phyloP scores from a whole-genome alignment of 306 rosid genomes.

The Citrullus amarus region DNA sequence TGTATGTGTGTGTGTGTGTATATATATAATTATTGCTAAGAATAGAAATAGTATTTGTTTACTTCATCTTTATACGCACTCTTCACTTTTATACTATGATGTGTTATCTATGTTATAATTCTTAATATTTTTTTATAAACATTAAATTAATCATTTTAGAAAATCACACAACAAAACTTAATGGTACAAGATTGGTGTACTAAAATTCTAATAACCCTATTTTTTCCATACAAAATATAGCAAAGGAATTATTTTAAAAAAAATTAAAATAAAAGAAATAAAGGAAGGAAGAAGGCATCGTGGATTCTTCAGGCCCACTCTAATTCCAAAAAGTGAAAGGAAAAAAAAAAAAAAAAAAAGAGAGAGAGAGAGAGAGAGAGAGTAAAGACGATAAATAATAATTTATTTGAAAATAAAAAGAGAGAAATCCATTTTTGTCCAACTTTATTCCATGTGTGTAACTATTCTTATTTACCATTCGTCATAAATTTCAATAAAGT shows the following conservation, averaged over 20 bases:
- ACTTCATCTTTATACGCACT: too few species aligned
- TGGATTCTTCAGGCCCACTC: slow-evolving; percentile 6
- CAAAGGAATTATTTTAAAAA: neutral
- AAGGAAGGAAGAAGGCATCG: neutral
- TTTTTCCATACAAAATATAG: too few species aligned
- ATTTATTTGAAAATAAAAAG: neutral
- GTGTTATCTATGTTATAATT: neutral
- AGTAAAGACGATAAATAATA: neutral
- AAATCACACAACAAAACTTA: too few species aligned
- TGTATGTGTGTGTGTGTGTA: too few species aligned
- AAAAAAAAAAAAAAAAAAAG: neutral
- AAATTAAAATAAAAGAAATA: neutral
- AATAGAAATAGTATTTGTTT: neutral
- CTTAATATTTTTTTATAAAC: too few species aligned
- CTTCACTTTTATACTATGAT: neutral
- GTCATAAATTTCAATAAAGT: neutral
- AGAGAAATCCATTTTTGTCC: neutral
- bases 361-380: too few species aligned
- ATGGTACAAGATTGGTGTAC: neutral
- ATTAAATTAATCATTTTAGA: too few species aligned
- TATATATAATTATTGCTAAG: too few species aligned
- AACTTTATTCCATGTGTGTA: neutral
- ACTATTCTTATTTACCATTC: neutral
- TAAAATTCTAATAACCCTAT: neutral
- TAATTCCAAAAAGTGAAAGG: neutral